Base-by-base conservation (phyloP, 768 basidiomycete species). In the Daedaleopsis nitida region DNA sequence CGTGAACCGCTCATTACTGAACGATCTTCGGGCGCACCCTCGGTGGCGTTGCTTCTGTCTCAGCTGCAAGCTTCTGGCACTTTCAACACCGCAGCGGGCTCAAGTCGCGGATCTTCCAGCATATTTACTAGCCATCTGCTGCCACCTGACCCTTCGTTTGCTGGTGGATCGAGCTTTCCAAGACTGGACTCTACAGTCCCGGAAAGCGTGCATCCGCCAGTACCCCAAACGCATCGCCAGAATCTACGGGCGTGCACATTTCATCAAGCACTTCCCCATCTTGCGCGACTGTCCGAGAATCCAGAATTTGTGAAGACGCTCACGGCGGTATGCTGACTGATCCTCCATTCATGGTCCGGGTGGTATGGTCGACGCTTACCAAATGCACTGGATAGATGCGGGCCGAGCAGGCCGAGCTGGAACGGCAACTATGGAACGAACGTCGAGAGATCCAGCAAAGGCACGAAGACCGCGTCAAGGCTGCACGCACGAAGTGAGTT, bases 401-500 rank as follows among this genome's bases (percentile, higher is more conserved):
- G 72, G 73, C 81, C 55, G 88, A 90, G 52, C 92, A 94, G 74
- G 78, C 85, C 57, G 77, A 78, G 23, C 76, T 93, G 37, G 92
- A 94, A 72, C 80, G 76, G 62, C 80, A 80, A 59, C 72, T 93
- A 38, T 92, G 84, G 85, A 79, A 83, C 59, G 90, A 90, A 65
- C 80, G 92, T 56, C 75, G 77, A 35, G 77, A 77, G 6, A 84
- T 94, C 59, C 80, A 83, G 56, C 76, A 74, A 61, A 86, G 85
- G 66, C 87, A 91, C 62, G 84, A 89, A 63, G 85, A 87, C 47
- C 92, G 86, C 73, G 81, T 91, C 63, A 85, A 86, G 65, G 77
- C 86, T 24, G 85, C 88, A 17, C 79, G 77, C 62, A 87, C 82
- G 24, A 91, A 87, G 89, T 89, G 67, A 53, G 84, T 57, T 43